Base-by-base conservation (phyloP, 1,284 basidiomycete species). In the Ustilago sp. region DNA sequence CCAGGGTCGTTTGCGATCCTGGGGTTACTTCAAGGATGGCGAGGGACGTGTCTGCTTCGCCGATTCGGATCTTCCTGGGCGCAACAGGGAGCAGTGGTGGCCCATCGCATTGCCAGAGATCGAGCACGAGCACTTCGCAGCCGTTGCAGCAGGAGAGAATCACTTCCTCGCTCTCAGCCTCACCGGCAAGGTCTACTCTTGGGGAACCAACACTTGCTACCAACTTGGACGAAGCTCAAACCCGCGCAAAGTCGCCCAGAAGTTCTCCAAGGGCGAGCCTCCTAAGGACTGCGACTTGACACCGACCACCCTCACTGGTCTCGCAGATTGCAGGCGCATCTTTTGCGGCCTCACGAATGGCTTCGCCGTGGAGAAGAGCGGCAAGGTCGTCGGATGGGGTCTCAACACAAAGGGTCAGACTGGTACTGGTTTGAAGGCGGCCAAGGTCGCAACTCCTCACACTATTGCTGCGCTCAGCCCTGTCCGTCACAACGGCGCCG, bases 381-480 rank as follows among this genome's bases (percentile, higher is more conserved):
- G 94, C 43, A 90, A 90, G 56, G 92, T 95, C 4, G 96, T 91
- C 89, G 93, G 91, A 3, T 98, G 95, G 95, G 95, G 95, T 31
- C 88, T 95, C 70, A 97, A 98, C 87, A 92, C 89, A 45, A 90
- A 90, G 86, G 89, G 90, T 35, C 92, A 93, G 86, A 90, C 90
- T 0, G 92, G 92, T 39, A 88, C 90, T 8, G 85, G 84, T 8
- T 59, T 71, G 52, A 89, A 88, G 28, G 83, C 87, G 39, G 86
- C 89, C 19, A 88, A 88, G 35, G 89, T 97, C 51, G 89, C 90
- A 54, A 87, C 90, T 1, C 95, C 95, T 1, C 90, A 89, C 64
- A 89, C 89, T 54, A 91, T 98, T 41, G 87, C 89, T 39, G 88
- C 89, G 1, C 89, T 98, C 13, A 89, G 88, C 80, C 92, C 91